Base-by-base conservation (phyloP, 2,329 filamentous ascomycete genomes). In the Davidsoniella neocaledoniae region DNA sequence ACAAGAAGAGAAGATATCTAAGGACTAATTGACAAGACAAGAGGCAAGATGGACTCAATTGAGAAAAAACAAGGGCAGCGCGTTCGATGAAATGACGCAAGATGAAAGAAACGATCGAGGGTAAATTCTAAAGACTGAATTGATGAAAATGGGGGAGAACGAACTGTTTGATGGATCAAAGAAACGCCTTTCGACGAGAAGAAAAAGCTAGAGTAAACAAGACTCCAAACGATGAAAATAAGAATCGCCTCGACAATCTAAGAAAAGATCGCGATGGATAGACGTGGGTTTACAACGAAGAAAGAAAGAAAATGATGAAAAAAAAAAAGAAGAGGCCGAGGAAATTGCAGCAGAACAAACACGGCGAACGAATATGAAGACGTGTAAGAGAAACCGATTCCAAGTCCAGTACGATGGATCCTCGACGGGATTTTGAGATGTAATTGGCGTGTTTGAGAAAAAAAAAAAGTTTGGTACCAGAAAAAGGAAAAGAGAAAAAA, bases 151-250 rank as follows among this genome's bases (percentile, higher is more conserved):
- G 44, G 44, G 50, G 53, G 47, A 48, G 37, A 43, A 50, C 50
- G 50, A 54, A 52, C 51, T 50, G 49, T 41, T 49, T 53, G 23
- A 50, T 46, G 43, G 43, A 43, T n/a, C 19, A 21, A 41, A 16
- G 19, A 41, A 46, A 25, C 9, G 29, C 29, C 29, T 33, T 33
- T 10, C 29, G 29, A 33, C 29, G 29, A 33, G 29, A 33, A 33
- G 29, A 33, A 33, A 5, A 33, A 23, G 21, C 21, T 23, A 2
- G 21, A 23, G 21, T 23, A 5, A 23, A 23, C 21, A 23, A 23
- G 21, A 23, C 21, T 23, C 21, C 21, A 29, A 45, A 43, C 23
- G 42, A 26, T 25, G 41, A 43, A n/a, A 17, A 25, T 26, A 25
- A 33, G 29, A 33, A 2, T 33, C 29, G 29, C 29, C 29, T 33